Evolutionary conservation across 192 early-diverging fungal genomes (phyloP).

Genomic region (Dissophora globulifera): DNA sequence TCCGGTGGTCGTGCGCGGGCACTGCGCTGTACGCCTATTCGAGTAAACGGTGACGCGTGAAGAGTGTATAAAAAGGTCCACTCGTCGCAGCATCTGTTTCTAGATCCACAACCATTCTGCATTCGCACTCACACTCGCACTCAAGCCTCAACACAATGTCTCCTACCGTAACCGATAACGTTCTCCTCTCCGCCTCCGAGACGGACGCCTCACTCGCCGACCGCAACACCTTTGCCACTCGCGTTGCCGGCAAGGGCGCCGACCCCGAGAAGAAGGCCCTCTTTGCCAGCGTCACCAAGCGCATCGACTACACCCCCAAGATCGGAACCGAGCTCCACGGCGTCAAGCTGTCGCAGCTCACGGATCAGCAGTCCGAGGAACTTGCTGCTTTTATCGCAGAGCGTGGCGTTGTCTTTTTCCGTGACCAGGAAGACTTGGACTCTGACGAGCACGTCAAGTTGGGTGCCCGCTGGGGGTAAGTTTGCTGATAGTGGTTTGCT

Average conservation of each 20-base stretch:
- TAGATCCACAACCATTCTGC: background rate
- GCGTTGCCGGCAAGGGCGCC: conserved; percentile 54
- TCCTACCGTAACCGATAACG: conserved; percentile 22
- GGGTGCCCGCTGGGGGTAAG: conserved; percentile 56
- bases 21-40: no score
- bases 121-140: background rate
- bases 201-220: no score
- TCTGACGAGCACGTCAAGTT: conserved; percentile 65
- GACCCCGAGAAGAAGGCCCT: conserved; percentile 68
- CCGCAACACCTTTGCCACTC: conserved; percentile 38
- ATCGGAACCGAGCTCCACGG: conserved; percentile 76
- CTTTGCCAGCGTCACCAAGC: conserved; percentile 61
- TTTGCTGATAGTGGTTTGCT: no score
- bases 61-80: no score
- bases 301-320: conserved; percentile 65
- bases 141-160: conserved; percentile 27
- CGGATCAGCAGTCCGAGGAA: conserved; percentile 69
- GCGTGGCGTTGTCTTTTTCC: conserved; percentile 75
- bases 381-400: conserved; percentile 72
- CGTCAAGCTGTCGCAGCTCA: conserved; percentile 65
- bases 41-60: no score
- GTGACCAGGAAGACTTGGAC: conserved; percentile 69
- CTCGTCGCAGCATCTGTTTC: no score
- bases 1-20: no score
- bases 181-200: no score